Base-by-base conservation (phyloP, 805 yeast genomes). In the Cyberlindnera galapagoensis region DNA sequence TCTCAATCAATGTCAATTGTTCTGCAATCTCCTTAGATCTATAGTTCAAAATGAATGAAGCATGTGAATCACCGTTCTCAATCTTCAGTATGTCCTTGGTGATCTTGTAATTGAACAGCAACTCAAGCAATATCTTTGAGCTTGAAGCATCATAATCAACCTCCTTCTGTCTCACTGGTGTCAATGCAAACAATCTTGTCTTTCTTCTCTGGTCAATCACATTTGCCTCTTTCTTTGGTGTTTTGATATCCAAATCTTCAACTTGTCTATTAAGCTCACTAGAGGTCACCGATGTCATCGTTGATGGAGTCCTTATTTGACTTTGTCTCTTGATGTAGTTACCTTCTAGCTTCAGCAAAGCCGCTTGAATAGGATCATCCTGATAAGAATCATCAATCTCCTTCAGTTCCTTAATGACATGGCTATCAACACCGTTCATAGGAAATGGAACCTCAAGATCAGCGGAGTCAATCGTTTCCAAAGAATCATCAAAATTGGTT, bases 1-100 rank as follows among this genome's bases (percentile, higher is more conserved):
- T 67, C 55, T 92, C 98, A 42, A 90, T 81, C 30, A 84, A 54
- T 0, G 97, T 90, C 57, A 90, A 67, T 42, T 90, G 97, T 42
- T 77, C 72, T 6, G 94, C 87, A 19, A 92, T 58, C 0, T 71
- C 60, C 34, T 63, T 58, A 2, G 95, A 76, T 35, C 70, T 76
- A 53, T 74, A 80, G 55, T 80, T 74, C 46, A 92, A 65, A 21
- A 88, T 69, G 52, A 92, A 90, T 3, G 97, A 87, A 7, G 82
- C 71, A 54, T 92, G 98, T 17, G 69, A 60, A 5, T 67, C 69
- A 9, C 57, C 51, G 16, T 65, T 56, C 0, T 39, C 13, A 12
- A 49, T 30, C 27, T 40, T 21, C 25, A 51, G 24, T 10, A 39
- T 38, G 8, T 48, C 54, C 21, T 35, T 43, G 11, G 44, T 44